A percentile compares a stretch with the other conserved stretches of the same genome.
phyloP scores from a whole-genome alignment of 2,329 filamentous ascomycete species.

The Chaetomium strumarium region DNA sequence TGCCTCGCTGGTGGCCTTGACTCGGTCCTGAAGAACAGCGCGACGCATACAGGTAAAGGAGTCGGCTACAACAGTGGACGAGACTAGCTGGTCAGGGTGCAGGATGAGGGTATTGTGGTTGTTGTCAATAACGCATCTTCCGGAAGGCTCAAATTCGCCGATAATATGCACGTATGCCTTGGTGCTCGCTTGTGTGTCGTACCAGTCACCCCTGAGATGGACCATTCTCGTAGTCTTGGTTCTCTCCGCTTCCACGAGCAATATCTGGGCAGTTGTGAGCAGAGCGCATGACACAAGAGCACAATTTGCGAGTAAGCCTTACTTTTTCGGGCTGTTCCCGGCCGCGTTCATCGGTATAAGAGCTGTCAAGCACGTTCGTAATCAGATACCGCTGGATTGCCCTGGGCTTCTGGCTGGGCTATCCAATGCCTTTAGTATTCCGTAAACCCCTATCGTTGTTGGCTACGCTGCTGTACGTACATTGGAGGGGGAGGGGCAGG shows the following conservation, averaged over 20 bases:
- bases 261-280: slow-evolving; percentile 47
- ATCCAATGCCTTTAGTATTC: slow-evolving; percentile 56
- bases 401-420: slow-evolving; percentile 62
- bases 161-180: slow-evolving; percentile 83
- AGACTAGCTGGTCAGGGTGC: slow-evolving; percentile 92
- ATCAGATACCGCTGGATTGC: slow-evolving; percentile 85
- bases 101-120: slow-evolving; percentile 78
- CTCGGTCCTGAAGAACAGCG: slow-evolving; percentile 87
- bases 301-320: slow-evolving; percentile 22
- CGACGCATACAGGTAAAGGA: slow-evolving; percentile 88
- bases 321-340: slow-evolving; percentile 66
- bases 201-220: slow-evolving; percentile 79
- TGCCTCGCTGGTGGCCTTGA: slow-evolving; percentile 81
- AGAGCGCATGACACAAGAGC: background rate
- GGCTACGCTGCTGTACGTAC: slow-evolving; percentile 45
- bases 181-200: slow-evolving; percentile 67
- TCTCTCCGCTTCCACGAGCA: slow-evolving; percentile 76
- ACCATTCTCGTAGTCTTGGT: slow-evolving; percentile 61
- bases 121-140: slow-evolving; percentile 79
- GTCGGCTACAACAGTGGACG: slow-evolving; percentile 91
- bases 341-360: slow-evolving; percentile 60
- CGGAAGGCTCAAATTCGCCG: slow-evolving; percentile 63
- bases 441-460: slow-evolving; percentile 21
- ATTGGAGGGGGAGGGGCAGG: slow-evolving; percentile 33
- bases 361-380: slow-evolving; percentile 63